Evolutionary conservation across 2,329 filamentous ascomycete genomes (phyloP).

Genomic region (Penicillium sumatraense): DNA sequence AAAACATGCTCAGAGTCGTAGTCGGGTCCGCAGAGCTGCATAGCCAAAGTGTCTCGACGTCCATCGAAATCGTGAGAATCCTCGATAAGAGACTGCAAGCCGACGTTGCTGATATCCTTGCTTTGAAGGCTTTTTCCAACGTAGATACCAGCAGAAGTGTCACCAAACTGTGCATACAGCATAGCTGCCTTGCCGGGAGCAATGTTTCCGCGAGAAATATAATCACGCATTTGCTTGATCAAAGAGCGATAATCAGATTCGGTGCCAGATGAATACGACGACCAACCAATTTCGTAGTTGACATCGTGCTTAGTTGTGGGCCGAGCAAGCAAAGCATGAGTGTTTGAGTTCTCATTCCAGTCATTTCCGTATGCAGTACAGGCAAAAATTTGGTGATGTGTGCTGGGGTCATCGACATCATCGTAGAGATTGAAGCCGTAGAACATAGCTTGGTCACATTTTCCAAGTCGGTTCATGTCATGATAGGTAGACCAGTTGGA

Average conservation of each 20-base stretch:
- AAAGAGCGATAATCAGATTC: slow-evolving; percentile 27
- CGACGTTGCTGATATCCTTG: slow-evolving; percentile 26
- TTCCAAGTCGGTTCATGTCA: slow-evolving; percentile 28
- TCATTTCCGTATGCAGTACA: slow-evolving; percentile 34
- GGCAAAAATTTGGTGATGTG: slow-evolving; percentile 36
- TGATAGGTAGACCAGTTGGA: slow-evolving; percentile 27
- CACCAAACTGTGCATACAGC: slow-evolving; percentile 36
- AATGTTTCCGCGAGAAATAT: slow-evolving; percentile 30
- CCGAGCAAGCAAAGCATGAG: neutral
- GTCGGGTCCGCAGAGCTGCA: slow-evolving; percentile 42
- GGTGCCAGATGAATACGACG: slow-evolving; percentile 23
- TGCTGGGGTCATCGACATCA: slow-evolving; percentile 33
- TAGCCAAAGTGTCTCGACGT: slow-evolving; percentile 35
- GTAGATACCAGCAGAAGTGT: slow-evolving; percentile 40
- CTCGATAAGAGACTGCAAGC: slow-evolving; percentile 34
- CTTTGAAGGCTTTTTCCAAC: slow-evolving; percentile 36
- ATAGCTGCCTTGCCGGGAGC: slow-evolving; percentile 26
- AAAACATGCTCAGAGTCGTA: slow-evolving; percentile 39
- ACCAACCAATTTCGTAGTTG: slow-evolving; percentile 35
- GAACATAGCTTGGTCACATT: slow-evolving; percentile 37
- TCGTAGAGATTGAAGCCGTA: slow-evolving; percentile 43
- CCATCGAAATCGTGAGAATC: slow-evolving; percentile 26
- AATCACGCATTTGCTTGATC: slow-evolving; percentile 34
- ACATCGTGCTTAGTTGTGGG: slow-evolving; percentile 18
- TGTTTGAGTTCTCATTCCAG: slow-evolving; percentile 8